A percentile compares a stretch with the other conserved stretches of the same genome.
phyloP scores from a whole-genome alignment of 2,329 filamentous ascomycete genomes.

The Dothidotthia symphoricarpi region DNA sequence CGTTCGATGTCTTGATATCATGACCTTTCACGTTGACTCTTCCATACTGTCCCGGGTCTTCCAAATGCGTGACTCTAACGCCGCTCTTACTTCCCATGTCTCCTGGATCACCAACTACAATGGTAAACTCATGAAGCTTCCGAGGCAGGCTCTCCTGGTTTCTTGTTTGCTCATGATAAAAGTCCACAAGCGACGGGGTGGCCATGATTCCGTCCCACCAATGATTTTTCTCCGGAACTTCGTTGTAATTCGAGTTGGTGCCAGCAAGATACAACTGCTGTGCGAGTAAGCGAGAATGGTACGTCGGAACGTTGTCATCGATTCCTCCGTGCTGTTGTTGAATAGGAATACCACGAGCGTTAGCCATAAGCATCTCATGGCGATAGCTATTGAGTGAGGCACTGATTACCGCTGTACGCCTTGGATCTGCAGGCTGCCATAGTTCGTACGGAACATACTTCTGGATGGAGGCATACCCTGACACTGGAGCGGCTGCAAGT shows the following conservation, averaged over 20 bases:
- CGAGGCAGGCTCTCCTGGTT: slow-evolving; percentile 18
- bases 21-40: slow-evolving; percentile 45
- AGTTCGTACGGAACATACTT: slow-evolving; percentile 59
- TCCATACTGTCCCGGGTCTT: slow-evolving; percentile 52
- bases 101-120: slow-evolving; percentile 53
- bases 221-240: slow-evolving; percentile 51
- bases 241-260: slow-evolving; percentile 49
- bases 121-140: slow-evolving; percentile 42
- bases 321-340: slow-evolving; percentile 56
- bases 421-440: slow-evolving; percentile 57
- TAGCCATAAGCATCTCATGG: slow-evolving; percentile 55
- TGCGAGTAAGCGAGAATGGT: slow-evolving; percentile 56
- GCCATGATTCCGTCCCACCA: slow-evolving; percentile 59
- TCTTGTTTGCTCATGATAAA: slow-evolving; percentile 46
- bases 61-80: slow-evolving; percentile 51
- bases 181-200: slow-evolving; percentile 49
- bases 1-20: slow-evolving; percentile 35
- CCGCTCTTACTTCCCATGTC: slow-evolving; percentile 55
- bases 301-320: slow-evolving; percentile 60
- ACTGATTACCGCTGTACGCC: slow-evolving; percentile 49
- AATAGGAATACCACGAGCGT: slow-evolving; percentile 53
- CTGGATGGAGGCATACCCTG: slow-evolving; percentile 59
- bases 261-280: slow-evolving; percentile 48
- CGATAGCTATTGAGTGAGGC: slow-evolving; percentile 53
- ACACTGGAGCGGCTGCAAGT: slow-evolving; percentile 57